phyloP scores from a whole-genome alignment of 73 alveolate genomes.

The Paramecium sexaurelia region DNA sequence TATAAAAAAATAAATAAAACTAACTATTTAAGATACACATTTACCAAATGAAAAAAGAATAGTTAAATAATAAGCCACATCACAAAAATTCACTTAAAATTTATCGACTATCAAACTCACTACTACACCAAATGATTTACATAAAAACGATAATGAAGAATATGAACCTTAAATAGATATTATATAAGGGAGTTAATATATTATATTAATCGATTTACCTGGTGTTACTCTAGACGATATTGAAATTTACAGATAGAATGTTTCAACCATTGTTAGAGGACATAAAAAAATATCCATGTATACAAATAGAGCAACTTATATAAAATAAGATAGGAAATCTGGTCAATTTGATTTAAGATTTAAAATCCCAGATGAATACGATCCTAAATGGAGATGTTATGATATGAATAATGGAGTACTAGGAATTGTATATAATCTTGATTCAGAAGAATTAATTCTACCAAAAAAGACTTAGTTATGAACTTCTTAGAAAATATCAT shows the following conservation, averaged over 20 bases:
- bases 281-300: background rate
- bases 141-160: background rate
- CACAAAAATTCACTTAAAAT: background rate
- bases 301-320: background rate
- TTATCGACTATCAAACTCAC: background rate
- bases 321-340: background rate
- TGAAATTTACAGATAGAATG: conserved; percentile 48
- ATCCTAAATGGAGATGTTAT: conserved; percentile 39
- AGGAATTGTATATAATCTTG: conserved; percentile 24
- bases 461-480: background rate
- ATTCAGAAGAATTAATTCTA: conserved; percentile 11
- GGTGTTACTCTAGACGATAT: conserved; percentile 39
- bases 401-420: conserved; percentile 50
- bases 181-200: background rate
- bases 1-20: background rate
- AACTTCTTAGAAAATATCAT: too few relatives aligned
- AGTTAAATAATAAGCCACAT: background rate
- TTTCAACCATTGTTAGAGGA: conserved; percentile 29
- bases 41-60: conserved; percentile 26
- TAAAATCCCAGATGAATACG: conserved; percentile 38
- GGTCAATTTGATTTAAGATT: conserved; percentile 48
- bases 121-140: background rate
- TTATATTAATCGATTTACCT: conserved; percentile 19
- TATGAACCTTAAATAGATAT: conserved; percentile 14
- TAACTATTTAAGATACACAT: background rate